Conservation (phyloP, 306 rosid genomes). For the Mucuna pruriens region DNA sequence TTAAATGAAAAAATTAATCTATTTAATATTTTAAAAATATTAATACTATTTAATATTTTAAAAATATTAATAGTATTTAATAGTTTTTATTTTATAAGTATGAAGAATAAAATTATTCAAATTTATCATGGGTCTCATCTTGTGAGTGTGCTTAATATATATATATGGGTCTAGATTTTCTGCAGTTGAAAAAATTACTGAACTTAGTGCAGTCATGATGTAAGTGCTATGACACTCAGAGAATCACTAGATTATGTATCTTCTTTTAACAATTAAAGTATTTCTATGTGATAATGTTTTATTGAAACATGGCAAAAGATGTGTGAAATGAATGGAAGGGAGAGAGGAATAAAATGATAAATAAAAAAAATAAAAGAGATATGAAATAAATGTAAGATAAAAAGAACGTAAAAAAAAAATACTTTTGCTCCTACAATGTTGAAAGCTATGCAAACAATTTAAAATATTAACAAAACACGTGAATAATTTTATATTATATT, state of each 20-base stretch:
- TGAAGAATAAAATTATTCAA: neutral
- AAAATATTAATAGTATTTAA: too few relatives aligned
- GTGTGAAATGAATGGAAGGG: neutral
- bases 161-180: neutral
- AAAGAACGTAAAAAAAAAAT: too few relatives aligned
- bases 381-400: neutral
- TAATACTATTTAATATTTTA: too few relatives aligned
- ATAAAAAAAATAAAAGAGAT: neutral
- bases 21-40: too few relatives aligned
- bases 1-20: too few relatives aligned
- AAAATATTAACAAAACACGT: neutral
- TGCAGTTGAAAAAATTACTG: neutral
- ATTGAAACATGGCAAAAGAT: neutral
- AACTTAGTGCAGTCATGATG: too few relatives aligned
- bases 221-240: too few relatives aligned
- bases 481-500: neutral
- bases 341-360: neutral
- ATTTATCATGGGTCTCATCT: neutral
- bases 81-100: neutral
- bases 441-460: neutral
- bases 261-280: neutral
- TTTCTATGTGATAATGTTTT: neutral
- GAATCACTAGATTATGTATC: neutral
- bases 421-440: too few relatives aligned
- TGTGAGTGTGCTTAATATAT: too few relatives aligned